Evolutionary conservation across 108 stramenopile genomes (phyloP).

Genomic region (Cyclotella cryptica): DNA sequence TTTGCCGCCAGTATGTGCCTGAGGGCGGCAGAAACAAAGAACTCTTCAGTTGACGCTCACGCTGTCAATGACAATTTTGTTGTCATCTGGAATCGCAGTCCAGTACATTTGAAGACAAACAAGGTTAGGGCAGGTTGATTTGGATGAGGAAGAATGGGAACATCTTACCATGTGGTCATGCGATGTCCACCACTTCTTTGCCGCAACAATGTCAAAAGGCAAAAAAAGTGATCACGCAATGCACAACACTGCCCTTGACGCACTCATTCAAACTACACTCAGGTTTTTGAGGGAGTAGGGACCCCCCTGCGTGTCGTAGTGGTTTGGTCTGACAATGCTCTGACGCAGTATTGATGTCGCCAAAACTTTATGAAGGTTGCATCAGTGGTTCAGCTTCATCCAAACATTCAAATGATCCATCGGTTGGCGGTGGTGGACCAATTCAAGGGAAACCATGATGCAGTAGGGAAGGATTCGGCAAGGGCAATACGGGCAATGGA

Average conservation of each 20-base stretch:
- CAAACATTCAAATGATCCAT: no score
- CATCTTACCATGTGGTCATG: no score
- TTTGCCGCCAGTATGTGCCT: not conserved
- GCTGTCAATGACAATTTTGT: not conserved
- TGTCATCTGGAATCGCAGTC: not conserved
- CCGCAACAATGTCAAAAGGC: no score
- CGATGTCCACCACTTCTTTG: no score
- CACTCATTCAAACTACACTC: not conserved
- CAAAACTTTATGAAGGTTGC: not conserved
- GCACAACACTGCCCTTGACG: not conserved
- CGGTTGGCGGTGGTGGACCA: no score
- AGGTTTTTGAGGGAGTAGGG: not conserved
- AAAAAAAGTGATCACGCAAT: not conserved
- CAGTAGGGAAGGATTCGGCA: no score
- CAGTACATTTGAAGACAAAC: no score
- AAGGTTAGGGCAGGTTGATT: no score
- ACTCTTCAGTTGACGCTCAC: no score
- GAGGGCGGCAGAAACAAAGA: not conserved
- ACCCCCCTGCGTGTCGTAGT: not conserved
- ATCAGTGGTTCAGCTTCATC: not conserved
- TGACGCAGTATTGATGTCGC: not conserved
- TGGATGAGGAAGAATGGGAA: no score
- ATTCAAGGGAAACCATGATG: constrained; percentile 23
- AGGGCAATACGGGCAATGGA: no score
- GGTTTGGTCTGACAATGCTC: not conserved